Evolutionary conservation across 768 basidiomycete genomes (phyloP).

Genomic region (Clitopilus hobsonii): DNA sequence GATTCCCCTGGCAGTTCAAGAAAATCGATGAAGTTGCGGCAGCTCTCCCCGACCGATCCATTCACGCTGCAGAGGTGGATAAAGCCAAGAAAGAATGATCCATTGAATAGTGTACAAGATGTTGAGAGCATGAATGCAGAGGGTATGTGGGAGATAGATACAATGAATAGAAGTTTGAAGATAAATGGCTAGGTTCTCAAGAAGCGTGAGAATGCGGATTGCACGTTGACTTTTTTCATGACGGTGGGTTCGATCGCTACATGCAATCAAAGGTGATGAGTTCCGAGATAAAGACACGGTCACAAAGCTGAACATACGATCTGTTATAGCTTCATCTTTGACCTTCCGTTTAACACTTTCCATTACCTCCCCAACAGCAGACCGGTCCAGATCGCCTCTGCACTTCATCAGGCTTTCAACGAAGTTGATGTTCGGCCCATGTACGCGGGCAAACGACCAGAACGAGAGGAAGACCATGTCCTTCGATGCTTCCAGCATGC

Average conservation of each 20-base stretch:
- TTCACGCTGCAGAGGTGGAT: slow-evolving; percentile 22
- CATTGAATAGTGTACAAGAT: not conserved
- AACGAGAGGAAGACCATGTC: slow-evolving; percentile 90
- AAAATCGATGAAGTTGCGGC: slow-evolving; percentile 90
- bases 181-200: slow-evolving; percentile 44
- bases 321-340: slow-evolving; percentile 78
- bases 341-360: slow-evolving; percentile 90
- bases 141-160: slow-evolving; percentile 3
- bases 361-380: slow-evolving; percentile 85
- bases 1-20: slow-evolving; percentile 95
- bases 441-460: slow-evolving; percentile 89
- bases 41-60: slow-evolving; percentile 66
- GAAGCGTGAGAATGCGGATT: slow-evolving; percentile 72
- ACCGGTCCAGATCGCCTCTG: slow-evolving; percentile 88
- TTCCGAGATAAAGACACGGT: not conserved
- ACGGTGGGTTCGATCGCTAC: slow-evolving; percentile 79
- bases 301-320: slow-evolving; percentile 53
- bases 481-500: slow-evolving; percentile 81
- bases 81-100: slow-evolving; percentile 45
- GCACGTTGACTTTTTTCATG: slow-evolving; percentile 86
- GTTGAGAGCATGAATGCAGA: slow-evolving; percentile 11
- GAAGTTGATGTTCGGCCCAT: slow-evolving; percentile 90
- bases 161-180: slow-evolving; percentile 4
- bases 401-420: slow-evolving; percentile 88
- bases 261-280: not conserved